Base-by-base conservation (phyloP, 2,329 filamentous ascomycete genomes). In the Aspergillus pseudonomiae region DNA sequence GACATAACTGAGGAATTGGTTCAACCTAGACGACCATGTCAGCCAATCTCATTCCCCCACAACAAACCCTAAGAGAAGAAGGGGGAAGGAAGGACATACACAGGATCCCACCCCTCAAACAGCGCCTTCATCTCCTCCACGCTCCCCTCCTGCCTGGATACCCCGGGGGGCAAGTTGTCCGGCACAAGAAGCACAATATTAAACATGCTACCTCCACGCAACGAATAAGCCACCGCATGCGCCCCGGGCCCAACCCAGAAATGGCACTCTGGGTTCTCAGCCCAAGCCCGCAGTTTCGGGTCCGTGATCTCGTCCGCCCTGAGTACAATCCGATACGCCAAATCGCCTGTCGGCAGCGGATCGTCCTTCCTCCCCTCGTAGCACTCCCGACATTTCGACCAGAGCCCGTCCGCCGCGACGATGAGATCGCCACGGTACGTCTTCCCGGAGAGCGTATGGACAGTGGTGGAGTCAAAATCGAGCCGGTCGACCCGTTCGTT, bases 131-230 rank as follows among this genome's bases (percentile, higher is more conserved):
- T 88, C 75, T 91, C 87, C 14, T 86, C 83, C 0, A 88, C 68
- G 7, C 83, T 84, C 1, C 86, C 88, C 1, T 80, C 68, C 59
- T 82, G 78, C 36, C 83, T 82, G 12, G 82, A 80, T 1, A 88
- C 83, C 1, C 82, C 81, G 2, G 79, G 74, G 0, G 87, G 86
- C 0, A 90, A 73, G 66, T 89, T 83, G 70, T 91, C 89, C 0
- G 89, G 89, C 11, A 86, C 84, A 1, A 91, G 76, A 1, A 91
- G 76, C 0, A 91, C 89, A 6, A 92, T 82, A 62, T 91, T 91
- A 67, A 86, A 89, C 79, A 88, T 83, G 0, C 78, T 77, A 0
- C 88, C 87, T 0, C 78, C 82, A 1, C 86, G 81, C 57, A 91
- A 71, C 0, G 73, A 75, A 73, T 91, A 91, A 0, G 83, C 85